Conservation (phyloP, 1,284 basidiomycete species). For the Malassezia slooffiae region DNA sequence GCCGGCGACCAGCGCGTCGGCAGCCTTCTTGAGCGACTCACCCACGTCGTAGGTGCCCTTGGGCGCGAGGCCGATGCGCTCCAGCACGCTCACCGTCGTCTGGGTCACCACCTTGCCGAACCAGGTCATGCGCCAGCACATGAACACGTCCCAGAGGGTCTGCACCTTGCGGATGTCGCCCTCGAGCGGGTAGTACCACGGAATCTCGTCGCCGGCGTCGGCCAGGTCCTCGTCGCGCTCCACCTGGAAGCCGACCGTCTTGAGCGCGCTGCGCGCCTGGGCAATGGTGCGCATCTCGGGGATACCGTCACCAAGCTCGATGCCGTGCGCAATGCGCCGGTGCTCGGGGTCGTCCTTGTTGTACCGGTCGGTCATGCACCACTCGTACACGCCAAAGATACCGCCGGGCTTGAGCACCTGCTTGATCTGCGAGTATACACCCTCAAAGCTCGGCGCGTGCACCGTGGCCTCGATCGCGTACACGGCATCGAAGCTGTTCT, state of each 20-base stretch:
- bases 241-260: conserved; percentile 76
- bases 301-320: conserved; percentile 78
- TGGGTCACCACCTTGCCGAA: conserved; percentile 78
- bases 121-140: conserved; percentile 75
- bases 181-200: conserved; percentile 95
- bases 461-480: conserved; percentile 97
- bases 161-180: conserved; percentile 85
- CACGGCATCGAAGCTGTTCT: conserved; percentile 89
- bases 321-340: conserved; percentile 75
- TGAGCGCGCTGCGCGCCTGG: conserved; percentile 65
- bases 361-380: conserved; percentile 96
- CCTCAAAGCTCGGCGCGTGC: conserved; percentile 89
- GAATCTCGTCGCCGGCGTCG: conserved; percentile 63
- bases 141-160: conserved; percentile 71
- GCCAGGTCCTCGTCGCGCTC: conserved; percentile 90
- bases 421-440: conserved; percentile 85
- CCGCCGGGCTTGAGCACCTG: conserved; percentile 96
- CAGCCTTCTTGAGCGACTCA: conserved; percentile 75
- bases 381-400: conserved; percentile 94
- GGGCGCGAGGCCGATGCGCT: conserved; percentile 68
- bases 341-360: conserved; percentile 75
- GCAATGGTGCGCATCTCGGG: conserved; percentile 83
- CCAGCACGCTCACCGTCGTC: conserved; percentile 64
- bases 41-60: conserved; percentile 88
- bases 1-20: conserved; percentile 66